A percentile compares a stretch with the other conserved stretches of the same genome.
phyloP scores from a whole-genome alignment of 495 filamentous ascomycete species.

The Acidiella bohemica region DNA sequence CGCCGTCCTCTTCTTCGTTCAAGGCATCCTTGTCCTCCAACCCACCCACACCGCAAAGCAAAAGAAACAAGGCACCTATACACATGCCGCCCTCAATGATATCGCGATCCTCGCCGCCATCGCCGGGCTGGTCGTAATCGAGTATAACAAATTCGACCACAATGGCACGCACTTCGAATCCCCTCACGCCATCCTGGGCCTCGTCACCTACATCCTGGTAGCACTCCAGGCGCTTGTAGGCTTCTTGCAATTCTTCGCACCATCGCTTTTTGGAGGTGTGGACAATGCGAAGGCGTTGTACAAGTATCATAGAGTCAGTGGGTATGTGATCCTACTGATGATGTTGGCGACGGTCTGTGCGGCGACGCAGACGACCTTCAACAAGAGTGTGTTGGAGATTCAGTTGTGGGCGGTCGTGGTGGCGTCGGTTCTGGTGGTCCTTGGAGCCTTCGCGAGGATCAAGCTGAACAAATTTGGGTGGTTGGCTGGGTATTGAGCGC shows the following conservation, averaged over 20 bases:
- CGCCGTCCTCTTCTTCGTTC: conserved; percentile 56
- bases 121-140: conserved; percentile 61
- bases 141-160: conserved; percentile 61
- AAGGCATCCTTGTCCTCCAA: conserved; percentile 75
- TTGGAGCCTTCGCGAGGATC: conserved; percentile 62
- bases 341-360: conserved; percentile 59
- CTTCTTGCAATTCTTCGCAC: conserved; percentile 62
- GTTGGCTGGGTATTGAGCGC: conserved; percentile 15
- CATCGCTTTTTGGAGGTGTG: conserved; percentile 58
- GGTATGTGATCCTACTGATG: conserved; percentile 59
- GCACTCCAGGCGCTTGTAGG: conserved; percentile 62
- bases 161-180: conserved; percentile 56
- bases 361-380: conserved; percentile 63
- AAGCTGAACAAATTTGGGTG: conserved; percentile 74
- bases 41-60: conserved; percentile 65
- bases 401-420: conserved; percentile 59
- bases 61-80: conserved; percentile 56
- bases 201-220: conserved; percentile 59
- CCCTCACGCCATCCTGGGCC: conserved; percentile 64
- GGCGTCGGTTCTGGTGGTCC: conserved; percentile 44
- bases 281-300: conserved; percentile 69
- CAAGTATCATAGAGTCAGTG: conserved; percentile 74
- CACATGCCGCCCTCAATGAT: conserved; percentile 54
- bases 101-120: conserved; percentile 48
- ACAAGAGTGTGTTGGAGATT: conserved; percentile 45